These are phyloP conservation scores for Cicer chorassanicum DNA, from an alignment of 306 rosid species.

Conservation along the genomic window DNA sequence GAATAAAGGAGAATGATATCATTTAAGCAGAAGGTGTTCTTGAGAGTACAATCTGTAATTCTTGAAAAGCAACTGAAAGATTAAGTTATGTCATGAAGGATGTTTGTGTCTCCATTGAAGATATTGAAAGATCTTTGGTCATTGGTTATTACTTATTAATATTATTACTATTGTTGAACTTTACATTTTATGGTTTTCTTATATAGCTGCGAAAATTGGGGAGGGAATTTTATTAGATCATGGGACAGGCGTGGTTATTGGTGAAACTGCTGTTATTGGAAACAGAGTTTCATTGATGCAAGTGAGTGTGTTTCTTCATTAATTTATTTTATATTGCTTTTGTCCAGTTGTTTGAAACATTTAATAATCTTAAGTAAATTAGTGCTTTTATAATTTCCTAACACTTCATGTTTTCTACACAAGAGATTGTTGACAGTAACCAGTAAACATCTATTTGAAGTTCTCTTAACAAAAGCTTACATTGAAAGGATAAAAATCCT, in stretches of 20 bases:
- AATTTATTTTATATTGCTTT: slow-evolving; percentile 27
- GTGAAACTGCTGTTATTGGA: slow-evolving; percentile 93
- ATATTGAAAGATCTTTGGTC: slow-evolving; percentile 40
- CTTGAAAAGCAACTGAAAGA: slow-evolving; percentile 26
- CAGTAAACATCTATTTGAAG: too few relatives aligned
- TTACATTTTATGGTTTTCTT: slow-evolving; percentile 17
- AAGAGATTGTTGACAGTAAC: too few relatives aligned
- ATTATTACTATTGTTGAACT: slow-evolving; percentile 39
- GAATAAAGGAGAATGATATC: slow-evolving; percentile 31
- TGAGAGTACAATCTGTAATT: slow-evolving; percentile 20
- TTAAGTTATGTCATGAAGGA: slow-evolving; percentile 39
- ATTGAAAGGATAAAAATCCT: too few relatives aligned
- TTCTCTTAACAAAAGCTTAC: too few relatives aligned
- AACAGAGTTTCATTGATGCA: slow-evolving; percentile 97
- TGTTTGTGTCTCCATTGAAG: slow-evolving; percentile 34
- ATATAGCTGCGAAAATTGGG: slow-evolving; percentile 87
- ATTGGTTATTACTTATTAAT: slow-evolving; percentile 17
- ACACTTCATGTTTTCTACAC: too few relatives aligned
- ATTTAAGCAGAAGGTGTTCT: slow-evolving; percentile 4
- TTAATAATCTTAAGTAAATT: slow-evolving; percentile 27
- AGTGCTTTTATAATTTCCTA: slow-evolving; percentile 27
- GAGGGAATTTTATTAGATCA: slow-evolving; percentile 97
- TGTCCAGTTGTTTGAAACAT: slow-evolving; percentile 23
- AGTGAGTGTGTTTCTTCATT: slow-evolving; percentile 58
- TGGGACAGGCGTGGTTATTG: slow-evolving; percentile 94